A percentile compares a stretch with the other conserved stretches of the same genome.
phyloP scores from a whole-genome alignment of 2,329 filamentous ascomycete species.

The Fusarium kyushuense region DNA sequence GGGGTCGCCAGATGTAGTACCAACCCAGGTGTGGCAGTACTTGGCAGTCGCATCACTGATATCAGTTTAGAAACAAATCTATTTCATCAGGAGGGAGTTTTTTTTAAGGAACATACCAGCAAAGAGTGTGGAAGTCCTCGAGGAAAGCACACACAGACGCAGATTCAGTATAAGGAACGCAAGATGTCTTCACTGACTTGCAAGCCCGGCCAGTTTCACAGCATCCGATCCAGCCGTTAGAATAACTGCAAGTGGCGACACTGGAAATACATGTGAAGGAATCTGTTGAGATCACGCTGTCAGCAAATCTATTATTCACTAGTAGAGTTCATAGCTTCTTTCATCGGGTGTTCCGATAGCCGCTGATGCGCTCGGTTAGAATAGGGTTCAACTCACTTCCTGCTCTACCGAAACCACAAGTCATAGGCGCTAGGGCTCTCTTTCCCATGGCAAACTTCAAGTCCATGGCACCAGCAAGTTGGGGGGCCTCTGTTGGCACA shows the following conservation, averaged over 20 bases:
- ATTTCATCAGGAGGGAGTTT: too few relatives aligned
- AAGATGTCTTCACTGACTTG: constrained; percentile 50
- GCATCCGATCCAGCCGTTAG: constrained; percentile 50
- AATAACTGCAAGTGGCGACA: constrained; percentile 46
- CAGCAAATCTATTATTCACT: background rate
- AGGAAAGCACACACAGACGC: constrained; percentile 43
- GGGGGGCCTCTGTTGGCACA: constrained; percentile 49
- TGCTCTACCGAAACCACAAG: constrained; percentile 50
- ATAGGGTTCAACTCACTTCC: constrained; percentile 47
- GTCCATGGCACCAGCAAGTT: constrained; percentile 49
- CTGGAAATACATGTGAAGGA: constrained; percentile 48
- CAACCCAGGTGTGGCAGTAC: constrained; percentile 50
- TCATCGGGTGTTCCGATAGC: background rate
- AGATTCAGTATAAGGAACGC: constrained; percentile 49
- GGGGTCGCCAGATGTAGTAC: constrained; percentile 39
- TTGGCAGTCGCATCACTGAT: constrained; percentile 31
- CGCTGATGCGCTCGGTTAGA: background rate
- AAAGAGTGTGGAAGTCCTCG: constrained; percentile 52
- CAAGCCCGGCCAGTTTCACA: constrained; percentile 49
- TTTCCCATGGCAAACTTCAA: constrained; percentile 48
- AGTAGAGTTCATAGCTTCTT: background rate
- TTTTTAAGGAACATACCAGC: constrained; percentile 48
- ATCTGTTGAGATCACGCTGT: constrained; percentile 34
- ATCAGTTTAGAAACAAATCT: constrained; percentile 13
- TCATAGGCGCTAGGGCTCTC: constrained; percentile 44